Base-by-base conservation (phyloP, 345 rosid species). In the Sisymbrium altissimum region DNA sequence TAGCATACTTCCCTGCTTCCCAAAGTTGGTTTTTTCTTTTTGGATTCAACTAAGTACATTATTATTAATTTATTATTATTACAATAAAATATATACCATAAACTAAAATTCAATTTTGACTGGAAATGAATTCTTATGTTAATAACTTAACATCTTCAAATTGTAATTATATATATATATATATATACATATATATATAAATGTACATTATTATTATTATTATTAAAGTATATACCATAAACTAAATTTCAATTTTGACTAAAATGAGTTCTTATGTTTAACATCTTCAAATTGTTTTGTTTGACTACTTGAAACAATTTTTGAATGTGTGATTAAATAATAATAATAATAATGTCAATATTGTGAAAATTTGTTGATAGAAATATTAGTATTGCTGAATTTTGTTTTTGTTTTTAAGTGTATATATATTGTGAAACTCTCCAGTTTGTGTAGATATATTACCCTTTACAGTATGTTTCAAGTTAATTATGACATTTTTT, bases 11-110 rank as follows among this genome's bases (percentile, higher is more conserved):
- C 74, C 14, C 52, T 78, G 76, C 66, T 76, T 76, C 79, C 79
- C 59, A 77, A 70, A 77, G 76, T 71, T 77, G 76, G 72, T 64
- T 71, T 77, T 77, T 77, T 64, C 80, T 70, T 77, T 77, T 77
- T 77, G 80, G 80, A 14, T 77, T 57, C 19, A 48, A 44, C 36
- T 64, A 27, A 55, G 48, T 63, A 27, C 48, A 12, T 52, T 49
- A 6, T 52, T 75, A 18, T 21, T 57, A 41, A 7, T 21, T 13
- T 3, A 4, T 30, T 30, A 54, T 0, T 13, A 45, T 7, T 1
- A 65, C 0, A 27, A 9, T 1, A 50, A 23, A 43, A 0, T 4
- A 50, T 30, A 23, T 11, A 0, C 5, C 25, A 50, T 2, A 25
- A 40, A 54, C 33, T 32, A 19, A 25, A 17, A 15, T 48, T 39